Evolutionary conservation across 2,329 filamentous ascomycete genomes (phyloP), one percentile per base, ranked within the genome.

Genomic region (Aureobasidium pullulans): DNA sequence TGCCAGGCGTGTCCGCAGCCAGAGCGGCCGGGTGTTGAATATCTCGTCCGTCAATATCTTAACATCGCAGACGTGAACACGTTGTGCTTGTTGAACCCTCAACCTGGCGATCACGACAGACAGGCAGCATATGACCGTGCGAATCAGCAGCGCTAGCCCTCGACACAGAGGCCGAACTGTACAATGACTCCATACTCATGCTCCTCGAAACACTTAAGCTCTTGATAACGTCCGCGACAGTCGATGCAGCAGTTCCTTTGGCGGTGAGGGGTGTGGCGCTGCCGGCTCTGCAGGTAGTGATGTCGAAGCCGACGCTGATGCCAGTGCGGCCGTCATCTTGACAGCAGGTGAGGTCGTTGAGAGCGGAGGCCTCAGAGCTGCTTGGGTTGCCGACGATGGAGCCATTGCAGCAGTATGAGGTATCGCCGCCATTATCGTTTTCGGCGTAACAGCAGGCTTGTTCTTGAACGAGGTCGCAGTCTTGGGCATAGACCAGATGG

Each of bases 261-360:
- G 49, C 49, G 23, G 49, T 53, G 15, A 53, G 7, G 13, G 49
- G 49, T 19, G 49, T 53, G 8, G 37, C 36, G 43, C 23, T 40
- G 6, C 49, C 49, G 32, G 49, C 37, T 31, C 4, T 2, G 23
- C 49, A 53, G 28, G 49, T 42, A 2, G 49, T 53, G 9, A 39
- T 13, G 13, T 23, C 28, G 37, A 42, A 19, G 28, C 49, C 49
- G 49, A 53, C n/a, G 19, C 5, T 19, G 28, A 53, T 32, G 6
- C 10, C n/a, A 16, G 49, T 42, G 10, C 48, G 49, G 13, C 49
- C 49, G 4, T 53, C 49, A 13, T 42, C 28, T 42, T 43, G 49
- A 53, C 49, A 53, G 37, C 49, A 53, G 13, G 15, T 53, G 2
- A 53, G 49, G 1, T 53, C 37, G n/a, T 53, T 43, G 49, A 53